Evolutionary conservation across 2,329 filamentous ascomycete genomes (phyloP).

Genomic region (Fusarium chlamydosporum): DNA sequence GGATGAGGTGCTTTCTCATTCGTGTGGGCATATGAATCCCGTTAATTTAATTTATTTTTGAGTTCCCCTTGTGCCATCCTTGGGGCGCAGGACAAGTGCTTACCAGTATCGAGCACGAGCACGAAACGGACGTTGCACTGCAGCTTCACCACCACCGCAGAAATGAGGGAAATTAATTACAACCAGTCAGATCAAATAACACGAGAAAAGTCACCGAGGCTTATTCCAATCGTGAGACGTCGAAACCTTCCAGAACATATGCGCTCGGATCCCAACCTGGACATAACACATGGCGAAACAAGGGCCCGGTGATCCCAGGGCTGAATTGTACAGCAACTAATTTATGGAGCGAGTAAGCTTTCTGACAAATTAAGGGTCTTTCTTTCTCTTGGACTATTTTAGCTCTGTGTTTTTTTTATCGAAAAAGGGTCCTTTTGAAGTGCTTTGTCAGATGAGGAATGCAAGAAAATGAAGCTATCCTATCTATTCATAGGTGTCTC

Average conservation of each 20-base stretch:
- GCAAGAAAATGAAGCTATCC: slow-evolving; percentile 1
- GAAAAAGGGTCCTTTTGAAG: slow-evolving; percentile 21
- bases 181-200: background rate
- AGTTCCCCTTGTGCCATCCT: background rate
- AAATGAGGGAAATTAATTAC: slow-evolving; percentile 26
- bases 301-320: slow-evolving; percentile 17
- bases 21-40: background rate
- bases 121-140: slow-evolving; percentile 22
- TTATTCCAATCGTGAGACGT: slow-evolving; percentile 21
- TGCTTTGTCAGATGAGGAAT: slow-evolving; percentile 20
- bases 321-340: slow-evolving; percentile 2
- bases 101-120: slow-evolving; percentile 15
- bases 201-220: background rate
- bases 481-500: background rate
- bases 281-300: slow-evolving; percentile 14
- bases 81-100: slow-evolving; percentile 1
- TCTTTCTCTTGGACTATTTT: background rate
- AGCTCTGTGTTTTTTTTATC: background rate
- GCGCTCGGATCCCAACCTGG: slow-evolving; percentile 29
- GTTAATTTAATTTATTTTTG: background rate
- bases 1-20: slow-evolving; percentile 7
- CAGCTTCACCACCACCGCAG: background rate
- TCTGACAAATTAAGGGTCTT: slow-evolving; percentile 23
- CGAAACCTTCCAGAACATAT: slow-evolving; percentile 37
- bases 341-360: slow-evolving; percentile 23